phyloP scores from a whole-genome alignment of 2,329 filamentous ascomycete genomes.

The Cordyceps cateniannulata region DNA sequence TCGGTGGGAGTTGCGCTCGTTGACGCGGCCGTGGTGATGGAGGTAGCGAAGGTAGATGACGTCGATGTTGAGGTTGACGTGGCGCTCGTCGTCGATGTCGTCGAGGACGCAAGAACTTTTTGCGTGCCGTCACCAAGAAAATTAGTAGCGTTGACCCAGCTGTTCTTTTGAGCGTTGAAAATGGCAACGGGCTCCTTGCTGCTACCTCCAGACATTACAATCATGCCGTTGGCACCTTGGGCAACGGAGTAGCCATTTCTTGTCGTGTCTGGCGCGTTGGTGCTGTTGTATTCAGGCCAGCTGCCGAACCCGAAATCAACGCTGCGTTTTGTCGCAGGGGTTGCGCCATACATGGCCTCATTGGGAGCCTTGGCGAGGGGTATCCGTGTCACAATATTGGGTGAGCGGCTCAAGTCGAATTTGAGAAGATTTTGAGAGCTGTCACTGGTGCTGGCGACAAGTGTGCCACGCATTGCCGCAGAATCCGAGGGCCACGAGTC shows the following conservation, averaged over 20 bases:
- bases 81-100: conserved; percentile 22
- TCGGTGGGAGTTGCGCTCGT: conserved; percentile 15
- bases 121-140: conserved; percentile 49
- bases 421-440: conserved; percentile 71
- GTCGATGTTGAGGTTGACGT: conserved; percentile 20
- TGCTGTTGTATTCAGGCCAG: conserved; percentile 76
- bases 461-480: conserved; percentile 49
- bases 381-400: conserved; percentile 44
- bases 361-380: background rate
- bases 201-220: conserved; percentile 75
- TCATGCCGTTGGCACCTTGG: conserved; percentile 55
- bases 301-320: conserved; percentile 51
- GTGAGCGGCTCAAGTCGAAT: conserved; percentile 68
- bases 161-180: conserved; percentile 69
- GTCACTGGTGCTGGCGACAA: conserved; percentile 63
- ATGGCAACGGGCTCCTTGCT: conserved; percentile 61
- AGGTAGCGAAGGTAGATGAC: conserved; percentile 18
- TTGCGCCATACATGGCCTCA: background rate
- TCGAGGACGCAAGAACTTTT: conserved; percentile 27
- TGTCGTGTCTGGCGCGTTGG: conserved; percentile 56
- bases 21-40: conserved; percentile 19
- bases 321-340: conserved; percentile 21
- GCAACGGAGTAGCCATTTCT: conserved; percentile 69
- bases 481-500: conserved; percentile 40
- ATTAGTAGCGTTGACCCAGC: conserved; percentile 67